A percentile compares a stretch with the other conserved stretches of the same genome.
Evolutionary conservation across 2,329 filamentous ascomycete genomes (phyloP).

Genomic region (Ustulina deusta): DNA sequence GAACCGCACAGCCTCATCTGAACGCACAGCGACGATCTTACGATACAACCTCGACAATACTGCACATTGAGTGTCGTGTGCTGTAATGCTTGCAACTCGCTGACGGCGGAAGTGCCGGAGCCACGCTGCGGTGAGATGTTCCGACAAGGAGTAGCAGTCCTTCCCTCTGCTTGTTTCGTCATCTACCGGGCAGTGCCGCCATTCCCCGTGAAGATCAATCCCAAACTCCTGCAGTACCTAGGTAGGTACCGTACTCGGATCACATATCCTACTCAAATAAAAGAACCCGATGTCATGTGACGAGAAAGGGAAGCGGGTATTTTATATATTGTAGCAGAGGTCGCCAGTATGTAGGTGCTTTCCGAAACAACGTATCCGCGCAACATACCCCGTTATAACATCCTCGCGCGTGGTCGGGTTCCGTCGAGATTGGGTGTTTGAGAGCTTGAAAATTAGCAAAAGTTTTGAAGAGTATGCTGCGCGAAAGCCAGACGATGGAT

Average conservation of each 20-base stretch:
- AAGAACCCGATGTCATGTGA: not conserved
- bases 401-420: too few relatives aligned
- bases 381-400: not conserved
- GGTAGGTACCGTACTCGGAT: not conserved
- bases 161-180: conserved; percentile 17
- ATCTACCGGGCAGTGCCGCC: conserved; percentile 5
- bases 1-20: conserved; percentile 5
- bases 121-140: conserved; percentile 22
- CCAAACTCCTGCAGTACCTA: not conserved
- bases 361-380: not conserved
- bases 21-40: not conserved
- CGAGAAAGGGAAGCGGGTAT: not conserved
- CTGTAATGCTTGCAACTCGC: not conserved
- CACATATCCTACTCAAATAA: not conserved
- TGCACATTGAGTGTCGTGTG: not conserved
- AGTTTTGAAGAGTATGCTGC: too few relatives aligned
- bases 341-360: not conserved
- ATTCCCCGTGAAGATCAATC: conserved; percentile 10
- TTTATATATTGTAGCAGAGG: not conserved
- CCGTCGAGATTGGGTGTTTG: too few relatives aligned
- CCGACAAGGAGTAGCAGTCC: conserved; percentile 7
- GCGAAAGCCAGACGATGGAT: too few relatives aligned
- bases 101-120: conserved; percentile 13
- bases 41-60: conserved; percentile 1
- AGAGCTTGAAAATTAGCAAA: too few relatives aligned